These are phyloP conservation scores for Hygrocybe coccinea DNA, from an alignment of 768 basidiomycete genomes.

Conservation along the genomic window DNA sequence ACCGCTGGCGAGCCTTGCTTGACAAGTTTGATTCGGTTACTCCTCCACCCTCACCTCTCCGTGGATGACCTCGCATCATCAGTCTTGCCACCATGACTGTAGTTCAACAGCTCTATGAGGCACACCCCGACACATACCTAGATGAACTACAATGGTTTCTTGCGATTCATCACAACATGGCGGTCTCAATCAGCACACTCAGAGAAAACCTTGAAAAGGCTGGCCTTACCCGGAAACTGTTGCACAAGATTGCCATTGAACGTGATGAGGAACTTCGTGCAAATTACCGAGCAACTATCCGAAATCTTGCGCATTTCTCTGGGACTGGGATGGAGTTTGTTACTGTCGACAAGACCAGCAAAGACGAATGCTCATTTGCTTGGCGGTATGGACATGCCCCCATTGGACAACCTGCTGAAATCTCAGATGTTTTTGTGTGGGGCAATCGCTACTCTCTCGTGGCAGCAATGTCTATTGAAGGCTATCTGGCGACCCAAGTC, in stretches of 20 bases:
- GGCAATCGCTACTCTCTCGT: too few species aligned
- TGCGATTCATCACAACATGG: neutral
- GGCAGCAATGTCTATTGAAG: too few species aligned
- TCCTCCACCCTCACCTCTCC: neutral
- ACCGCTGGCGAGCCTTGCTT: neutral
- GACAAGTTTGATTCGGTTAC: neutral
- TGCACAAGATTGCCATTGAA: constrained; percentile 9
- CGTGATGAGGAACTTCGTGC: constrained; percentile 4
- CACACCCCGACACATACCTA: neutral
- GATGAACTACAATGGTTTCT: neutral
- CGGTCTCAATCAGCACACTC: neutral
- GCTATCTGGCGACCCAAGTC: too few species aligned
- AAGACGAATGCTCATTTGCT: constrained; percentile 7
- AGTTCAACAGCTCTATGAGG: neutral
- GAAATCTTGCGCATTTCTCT: constrained; percentile 2
- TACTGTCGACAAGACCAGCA: constrained; percentile 12
- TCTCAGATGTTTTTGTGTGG: constrained; percentile 1
- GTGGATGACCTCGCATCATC: neutral
- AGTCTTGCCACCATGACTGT: neutral
- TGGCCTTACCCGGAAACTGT: constrained; percentile 7
- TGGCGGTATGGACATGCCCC: neutral
- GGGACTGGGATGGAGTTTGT: constrained; percentile 12
- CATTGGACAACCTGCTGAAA: constrained; percentile 4
- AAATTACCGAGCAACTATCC: neutral
- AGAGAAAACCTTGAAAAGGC: constrained; percentile 3